Percentiles rank a stretch among this genome's conserved stretches.
Evolutionary conservation across 306 rosid genomes (phyloP).

Genomic region (Cyclanthera cordifolia): DNA sequence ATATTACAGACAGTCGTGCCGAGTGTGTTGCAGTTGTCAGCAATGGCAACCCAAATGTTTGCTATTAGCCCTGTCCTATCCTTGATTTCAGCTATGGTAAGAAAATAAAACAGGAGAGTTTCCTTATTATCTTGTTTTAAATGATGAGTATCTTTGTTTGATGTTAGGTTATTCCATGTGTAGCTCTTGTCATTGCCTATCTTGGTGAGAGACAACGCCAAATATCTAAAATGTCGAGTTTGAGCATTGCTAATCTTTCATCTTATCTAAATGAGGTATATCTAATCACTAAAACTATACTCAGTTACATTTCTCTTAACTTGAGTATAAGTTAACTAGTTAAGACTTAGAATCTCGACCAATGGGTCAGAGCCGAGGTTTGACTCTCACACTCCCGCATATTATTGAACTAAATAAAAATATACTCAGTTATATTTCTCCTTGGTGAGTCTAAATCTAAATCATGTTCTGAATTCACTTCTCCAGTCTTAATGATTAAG

Average conservation of each 20-base stretch:
- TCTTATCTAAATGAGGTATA: conserved; percentile 77
- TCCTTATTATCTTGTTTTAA: not conserved
- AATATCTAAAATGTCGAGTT: conserved; percentile 54
- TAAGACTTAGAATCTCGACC: too few species aligned
- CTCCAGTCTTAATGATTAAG: not conserved
- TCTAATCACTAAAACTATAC: not conserved
- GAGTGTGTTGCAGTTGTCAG: conserved; percentile 59
- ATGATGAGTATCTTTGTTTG: conserved; percentile 9
- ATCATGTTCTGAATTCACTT: not conserved
- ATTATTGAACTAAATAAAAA: too few species aligned
- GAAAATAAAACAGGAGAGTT: conserved; percentile 26
- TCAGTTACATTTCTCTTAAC: too few species aligned
- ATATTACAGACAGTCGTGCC: conserved; percentile 70
- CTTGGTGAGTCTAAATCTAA: not conserved
- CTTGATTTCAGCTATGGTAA: conserved; percentile 60
- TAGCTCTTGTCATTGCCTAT: conserved; percentile 46
- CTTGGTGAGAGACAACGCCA: conserved; percentile 58
- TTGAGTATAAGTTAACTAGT: too few species aligned
- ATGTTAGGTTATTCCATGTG: conserved; percentile 60
- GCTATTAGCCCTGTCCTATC: conserved; percentile 62
- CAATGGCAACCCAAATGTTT: conserved; percentile 67
- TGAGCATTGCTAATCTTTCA: conserved; percentile 66
- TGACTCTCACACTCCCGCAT: too few species aligned
- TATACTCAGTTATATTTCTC: not conserved
- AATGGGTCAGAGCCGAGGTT: too few species aligned